These are phyloP conservation scores for Mitragyna speciosa DNA, from an alignment of 257 asterid genomes.

Conservation along the genomic window DNA sequence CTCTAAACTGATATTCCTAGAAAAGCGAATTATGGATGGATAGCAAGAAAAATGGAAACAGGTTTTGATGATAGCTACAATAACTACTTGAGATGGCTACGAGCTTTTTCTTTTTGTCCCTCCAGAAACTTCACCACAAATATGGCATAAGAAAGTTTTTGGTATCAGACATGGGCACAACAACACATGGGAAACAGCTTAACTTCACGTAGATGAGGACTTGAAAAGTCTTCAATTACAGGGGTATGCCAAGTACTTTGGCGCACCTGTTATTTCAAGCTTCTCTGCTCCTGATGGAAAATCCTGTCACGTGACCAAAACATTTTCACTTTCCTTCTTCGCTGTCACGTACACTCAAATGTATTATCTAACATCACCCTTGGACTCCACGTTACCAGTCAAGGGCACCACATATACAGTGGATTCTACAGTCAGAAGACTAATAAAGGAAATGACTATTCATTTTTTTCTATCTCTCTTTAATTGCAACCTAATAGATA, in stretches of 20 bases:
- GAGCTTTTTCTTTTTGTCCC: no score
- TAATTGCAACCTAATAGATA: no score
- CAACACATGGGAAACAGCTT: background rate
- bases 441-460: background rate
- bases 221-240: background rate
- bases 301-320: background rate
- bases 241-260: background rate
- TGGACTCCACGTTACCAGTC: background rate
- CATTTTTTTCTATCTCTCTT: background rate
- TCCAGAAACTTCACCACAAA: background rate
- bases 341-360: background rate
- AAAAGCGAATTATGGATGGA: constrained; percentile 3
- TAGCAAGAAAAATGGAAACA: background rate
- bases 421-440: background rate
- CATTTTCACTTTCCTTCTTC: background rate
- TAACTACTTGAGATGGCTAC: no score
- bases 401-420: background rate
- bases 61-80: no score
- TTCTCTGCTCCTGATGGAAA: background rate
- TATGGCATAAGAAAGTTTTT: background rate
- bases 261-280: background rate
- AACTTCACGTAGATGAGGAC: background rate
- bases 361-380: background rate
- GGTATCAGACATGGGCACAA: background rate
- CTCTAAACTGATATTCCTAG: background rate